Evolutionary conservation across 2,329 filamentous ascomycete species (phyloP), one percentile per base, ranked within the genome.

Genomic region (Arthrobotrys sphaeroides): DNA sequence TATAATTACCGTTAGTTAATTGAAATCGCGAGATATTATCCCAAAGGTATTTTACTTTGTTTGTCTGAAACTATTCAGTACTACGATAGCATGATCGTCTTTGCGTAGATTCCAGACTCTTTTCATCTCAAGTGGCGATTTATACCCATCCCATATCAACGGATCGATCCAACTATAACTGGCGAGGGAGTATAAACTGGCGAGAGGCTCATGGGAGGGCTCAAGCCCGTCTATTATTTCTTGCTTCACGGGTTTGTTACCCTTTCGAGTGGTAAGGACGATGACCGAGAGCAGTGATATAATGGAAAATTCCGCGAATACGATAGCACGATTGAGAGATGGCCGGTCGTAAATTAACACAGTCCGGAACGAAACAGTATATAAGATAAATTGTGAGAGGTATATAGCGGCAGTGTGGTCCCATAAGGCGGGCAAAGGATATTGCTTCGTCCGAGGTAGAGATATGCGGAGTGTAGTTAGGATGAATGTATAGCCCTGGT

Each of bases 81-180:
- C 89, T 1, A 86, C 84, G 36, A 90, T 90, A 24, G 95, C 93
- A 84, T 98, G 97, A 83, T 98, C 94, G 80, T 89, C 92, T 33
- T 93, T 89, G 16, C 92, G 84, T 75, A 99, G 83, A 80, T 98
- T 97, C 95, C 95, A 99, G 2, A 99, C 92, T 82, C 94, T 90
- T 26, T 88, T 83, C 78, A 98, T 87, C 80, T 96, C 93, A 77
- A 96, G 87, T 0, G 93, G 89, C 81, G 92, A 89, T 81, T 89
- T 91, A 85, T 94, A 98, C 12, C 95, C 95, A 78, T 91, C 89
- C 89, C 90, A 93, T 45, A 99, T 90, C 78, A 99, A 91, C 0
- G 90, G 84, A 82, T 98, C 94, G 18, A 97, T 89, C 95, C 95
- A 99, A 18, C 88, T 85, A 81, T 97, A 99, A 1, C 93, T 95